These are phyloP conservation scores for Chaetomiaceae sp. DNA, from an alignment of 2,329 filamentous ascomycete genomes.

Conservation along the genomic window DNA sequence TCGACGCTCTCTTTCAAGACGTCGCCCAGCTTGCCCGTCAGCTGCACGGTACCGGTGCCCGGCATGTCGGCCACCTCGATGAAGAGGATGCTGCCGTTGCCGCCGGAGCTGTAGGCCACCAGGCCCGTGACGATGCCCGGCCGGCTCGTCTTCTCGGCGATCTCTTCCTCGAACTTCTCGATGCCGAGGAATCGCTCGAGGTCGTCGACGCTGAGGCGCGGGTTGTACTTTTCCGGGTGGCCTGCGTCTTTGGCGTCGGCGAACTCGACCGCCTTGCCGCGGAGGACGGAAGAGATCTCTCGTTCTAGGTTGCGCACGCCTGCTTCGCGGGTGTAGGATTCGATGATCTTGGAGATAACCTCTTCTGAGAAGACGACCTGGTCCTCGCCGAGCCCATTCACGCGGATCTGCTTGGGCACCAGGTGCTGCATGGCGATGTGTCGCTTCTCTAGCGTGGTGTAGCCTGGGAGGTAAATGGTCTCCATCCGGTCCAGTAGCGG, in stretches of 20 bases:
- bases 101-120: slow-evolving; percentile 88
- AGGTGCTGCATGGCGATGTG: slow-evolving; percentile 91
- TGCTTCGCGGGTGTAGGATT: slow-evolving; percentile 91
- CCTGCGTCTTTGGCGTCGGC: slow-evolving; percentile 80
- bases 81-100: slow-evolving; percentile 93
- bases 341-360: slow-evolving; percentile 92
- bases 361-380: slow-evolving; percentile 75
- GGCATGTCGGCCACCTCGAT: slow-evolving; percentile 99
- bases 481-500: slow-evolving; percentile 96
- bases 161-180: slow-evolving; percentile 91
- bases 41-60: slow-evolving; percentile 82
- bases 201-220: slow-evolving; percentile 70
- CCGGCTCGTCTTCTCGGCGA: slow-evolving; percentile 77
- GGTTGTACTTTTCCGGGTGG: slow-evolving; percentile 64
- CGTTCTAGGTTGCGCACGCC: slow-evolving; percentile 95
- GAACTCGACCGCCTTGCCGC: slow-evolving; percentile 91
- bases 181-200: slow-evolving; percentile 88
- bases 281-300: slow-evolving; percentile 90
- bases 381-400: slow-evolving; percentile 75
- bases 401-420: slow-evolving; percentile 91
- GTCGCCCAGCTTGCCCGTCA: slow-evolving; percentile 93
- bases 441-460: slow-evolving; percentile 94
- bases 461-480: slow-evolving; percentile 86
- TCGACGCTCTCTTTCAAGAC: slow-evolving; percentile 97
- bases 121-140: slow-evolving; percentile 94